Percentiles rank a stretch among this genome's conserved stretches.
Conservation (phyloP, 2,329 filamentous ascomycete genomes). For the Macrophomina tecta region DNA sequence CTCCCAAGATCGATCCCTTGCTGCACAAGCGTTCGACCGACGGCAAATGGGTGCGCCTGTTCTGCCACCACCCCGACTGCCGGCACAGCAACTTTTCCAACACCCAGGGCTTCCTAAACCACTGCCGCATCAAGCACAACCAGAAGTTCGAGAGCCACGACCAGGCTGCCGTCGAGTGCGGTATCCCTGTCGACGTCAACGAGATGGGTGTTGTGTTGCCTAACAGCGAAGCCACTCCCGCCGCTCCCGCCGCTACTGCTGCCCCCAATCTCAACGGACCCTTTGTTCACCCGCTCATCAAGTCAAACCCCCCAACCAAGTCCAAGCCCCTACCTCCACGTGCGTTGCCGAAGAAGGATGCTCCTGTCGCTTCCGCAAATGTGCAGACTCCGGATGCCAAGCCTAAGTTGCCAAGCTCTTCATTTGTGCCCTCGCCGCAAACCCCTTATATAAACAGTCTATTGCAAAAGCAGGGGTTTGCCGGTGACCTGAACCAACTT, state of each 20-base stretch:
- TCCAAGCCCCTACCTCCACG: constrained; percentile 27
- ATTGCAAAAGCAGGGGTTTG: constrained; percentile 49
- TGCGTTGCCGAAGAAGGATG: constrained; percentile 21
- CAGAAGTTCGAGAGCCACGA: constrained; percentile 96
- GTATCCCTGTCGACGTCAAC: constrained; percentile 77
- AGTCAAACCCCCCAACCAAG: constrained; percentile 20
- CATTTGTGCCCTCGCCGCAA: constrained; percentile 46
- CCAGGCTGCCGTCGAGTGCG: constrained; percentile 86
- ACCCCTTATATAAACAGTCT: constrained; percentile 51
- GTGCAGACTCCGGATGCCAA: constrained; percentile 10
- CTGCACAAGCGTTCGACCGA: constrained; percentile 83
- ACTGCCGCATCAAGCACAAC: constrained; percentile 94
- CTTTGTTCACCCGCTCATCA: constrained; percentile 45
- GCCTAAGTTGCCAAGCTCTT: constrained; percentile 27
- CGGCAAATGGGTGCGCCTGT: constrained; percentile 84
- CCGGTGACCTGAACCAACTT: constrained; percentile 46
- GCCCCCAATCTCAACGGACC: constrained; percentile 33
- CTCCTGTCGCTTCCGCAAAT: constrained; percentile 1
- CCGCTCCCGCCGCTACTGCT: constrained; percentile 21
- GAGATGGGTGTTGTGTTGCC: constrained; percentile 47
- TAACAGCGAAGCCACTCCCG: constrained; percentile 33
- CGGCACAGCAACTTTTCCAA: constrained; percentile 91
- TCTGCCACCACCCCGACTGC: constrained; percentile 75
- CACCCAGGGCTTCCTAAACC: constrained; percentile 99
- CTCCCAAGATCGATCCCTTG: constrained; percentile 75